Conservation (phyloP, 805 yeast genomes). For the Sungouiella thailandica region DNA sequence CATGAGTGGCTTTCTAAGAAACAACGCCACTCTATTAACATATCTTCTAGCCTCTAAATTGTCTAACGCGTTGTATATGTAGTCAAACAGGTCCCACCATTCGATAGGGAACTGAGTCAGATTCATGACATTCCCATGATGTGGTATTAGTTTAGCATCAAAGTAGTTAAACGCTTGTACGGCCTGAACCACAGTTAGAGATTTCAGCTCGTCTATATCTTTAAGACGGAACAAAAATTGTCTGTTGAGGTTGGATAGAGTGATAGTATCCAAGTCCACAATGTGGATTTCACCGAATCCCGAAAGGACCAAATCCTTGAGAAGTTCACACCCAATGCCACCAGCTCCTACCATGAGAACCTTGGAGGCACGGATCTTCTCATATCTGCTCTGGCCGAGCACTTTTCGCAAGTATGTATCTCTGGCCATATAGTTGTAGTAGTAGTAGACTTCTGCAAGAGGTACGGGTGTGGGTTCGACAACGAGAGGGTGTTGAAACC, state of each 20-base stretch:
- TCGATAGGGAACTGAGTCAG: slow-evolving; percentile 59
- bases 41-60: slow-evolving; percentile 88
- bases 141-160: slow-evolving; percentile 61
- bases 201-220: slow-evolving; percentile 86
- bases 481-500: no score
- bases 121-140: slow-evolving; percentile 87
- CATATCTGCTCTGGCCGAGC: slow-evolving; percentile 35
- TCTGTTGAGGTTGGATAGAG: slow-evolving; percentile 84
- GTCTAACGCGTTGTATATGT: slow-evolving; percentile 89
- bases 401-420: slow-evolving; percentile 40
- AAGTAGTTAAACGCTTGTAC: slow-evolving; percentile 66
- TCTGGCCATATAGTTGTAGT: slow-evolving; percentile 24
- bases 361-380: slow-evolving; percentile 36
- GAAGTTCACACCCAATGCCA: slow-evolving; percentile 90
- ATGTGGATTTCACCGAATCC: slow-evolving; percentile 86
- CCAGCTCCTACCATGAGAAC: slow-evolving; percentile 92
- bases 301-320: slow-evolving; percentile 72
- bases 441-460: no score
- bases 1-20: slow-evolving; percentile 68
- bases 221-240: slow-evolving; percentile 87
- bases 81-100: slow-evolving; percentile 71
- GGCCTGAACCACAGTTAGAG: slow-evolving; percentile 78
- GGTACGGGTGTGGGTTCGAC: no score
- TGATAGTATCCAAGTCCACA: slow-evolving; percentile 95
- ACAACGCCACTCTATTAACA: slow-evolving; percentile 79